Evolutionary conservation across 345 rosid species (phyloP).

Genomic region (Cardamine resedifolia): DNA sequence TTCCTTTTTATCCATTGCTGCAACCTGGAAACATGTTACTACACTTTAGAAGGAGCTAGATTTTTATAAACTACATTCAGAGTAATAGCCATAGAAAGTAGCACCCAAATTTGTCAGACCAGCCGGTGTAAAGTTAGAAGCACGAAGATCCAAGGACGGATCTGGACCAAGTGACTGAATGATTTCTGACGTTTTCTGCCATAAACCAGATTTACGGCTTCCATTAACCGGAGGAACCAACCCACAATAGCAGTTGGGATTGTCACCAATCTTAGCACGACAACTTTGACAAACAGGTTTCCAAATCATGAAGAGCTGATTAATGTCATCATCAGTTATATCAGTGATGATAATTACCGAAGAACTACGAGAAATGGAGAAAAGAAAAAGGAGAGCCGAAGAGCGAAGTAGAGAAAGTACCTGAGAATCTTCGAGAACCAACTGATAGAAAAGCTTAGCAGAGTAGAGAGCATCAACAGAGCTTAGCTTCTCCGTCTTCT

Average conservation of each 20-base stretch:
- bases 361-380: background rate
- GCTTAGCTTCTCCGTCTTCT: constrained; percentile 27
- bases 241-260: constrained; percentile 95
- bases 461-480: constrained; percentile 27
- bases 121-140: constrained; percentile 67
- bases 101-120: constrained; percentile 95
- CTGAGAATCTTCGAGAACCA: constrained; percentile 19
- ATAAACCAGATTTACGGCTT: constrained; percentile 81
- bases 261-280: constrained; percentile 84
- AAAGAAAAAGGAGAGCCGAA: background rate
- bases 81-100: constrained; percentile 72
- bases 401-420: constrained; percentile 18
- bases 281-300: constrained; percentile 95
- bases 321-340: constrained; percentile 60
- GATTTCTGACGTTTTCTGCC: constrained; percentile 87
- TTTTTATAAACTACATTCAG: constrained; percentile 1
- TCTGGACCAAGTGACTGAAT: constrained; percentile 69
- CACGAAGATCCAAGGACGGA: constrained; percentile 63
- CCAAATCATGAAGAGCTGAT: constrained; percentile 63
- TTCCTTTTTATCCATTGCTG: constrained; percentile 95
- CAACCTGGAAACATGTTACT: constrained; percentile 55
- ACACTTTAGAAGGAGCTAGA: constrained; percentile 28
- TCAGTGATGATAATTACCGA: constrained; percentile 27
- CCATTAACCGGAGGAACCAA: constrained; percentile 78
- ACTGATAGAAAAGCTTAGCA: constrained; percentile 2